Conservation (phyloP, 305 asterid species). For the Fraxinus nigra region DNA sequence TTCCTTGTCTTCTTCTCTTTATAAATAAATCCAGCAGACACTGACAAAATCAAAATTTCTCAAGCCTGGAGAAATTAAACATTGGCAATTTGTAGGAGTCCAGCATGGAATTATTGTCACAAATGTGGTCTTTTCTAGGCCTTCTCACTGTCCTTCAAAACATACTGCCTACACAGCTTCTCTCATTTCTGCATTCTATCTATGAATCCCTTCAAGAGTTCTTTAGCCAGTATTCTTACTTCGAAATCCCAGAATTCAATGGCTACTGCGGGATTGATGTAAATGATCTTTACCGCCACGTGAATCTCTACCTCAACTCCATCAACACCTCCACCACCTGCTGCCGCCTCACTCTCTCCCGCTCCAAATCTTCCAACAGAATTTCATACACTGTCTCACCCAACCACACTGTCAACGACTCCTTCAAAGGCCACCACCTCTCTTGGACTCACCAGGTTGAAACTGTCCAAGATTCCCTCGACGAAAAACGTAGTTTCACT, state of each 20-base stretch:
- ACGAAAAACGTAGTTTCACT: slow-evolving; percentile 49
- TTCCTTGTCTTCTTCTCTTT: slow-evolving; percentile 11
- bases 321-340: slow-evolving; percentile 43
- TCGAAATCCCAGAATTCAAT: slow-evolving; percentile 53
- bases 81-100: not conserved
- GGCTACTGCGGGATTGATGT: slow-evolving; percentile 53
- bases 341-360: slow-evolving; percentile 50
- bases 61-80: not conserved
- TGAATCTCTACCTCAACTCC: slow-evolving; percentile 44
- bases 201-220: slow-evolving; percentile 45
- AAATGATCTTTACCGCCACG: slow-evolving; percentile 62
- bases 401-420: slow-evolving; percentile 42
- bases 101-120: slow-evolving; percentile 48
- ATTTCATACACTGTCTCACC: slow-evolving; percentile 49
- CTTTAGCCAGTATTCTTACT: slow-evolving; percentile 42
- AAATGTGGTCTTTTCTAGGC: slow-evolving; percentile 55
- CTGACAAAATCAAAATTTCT: slow-evolving; percentile 17
- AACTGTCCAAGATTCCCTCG: slow-evolving; percentile 35
- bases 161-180: slow-evolving; percentile 47
- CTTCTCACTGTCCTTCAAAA: slow-evolving; percentile 47
- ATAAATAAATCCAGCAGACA: not conserved
- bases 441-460: slow-evolving; percentile 59
- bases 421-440: slow-evolving; percentile 37
- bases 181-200: slow-evolving; percentile 36
- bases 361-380: slow-evolving; percentile 40